Evolutionary conservation across 2,329 filamentous ascomycete genomes (phyloP).

Genomic region (Immersiporthe knoxdaviesiana): DNA sequence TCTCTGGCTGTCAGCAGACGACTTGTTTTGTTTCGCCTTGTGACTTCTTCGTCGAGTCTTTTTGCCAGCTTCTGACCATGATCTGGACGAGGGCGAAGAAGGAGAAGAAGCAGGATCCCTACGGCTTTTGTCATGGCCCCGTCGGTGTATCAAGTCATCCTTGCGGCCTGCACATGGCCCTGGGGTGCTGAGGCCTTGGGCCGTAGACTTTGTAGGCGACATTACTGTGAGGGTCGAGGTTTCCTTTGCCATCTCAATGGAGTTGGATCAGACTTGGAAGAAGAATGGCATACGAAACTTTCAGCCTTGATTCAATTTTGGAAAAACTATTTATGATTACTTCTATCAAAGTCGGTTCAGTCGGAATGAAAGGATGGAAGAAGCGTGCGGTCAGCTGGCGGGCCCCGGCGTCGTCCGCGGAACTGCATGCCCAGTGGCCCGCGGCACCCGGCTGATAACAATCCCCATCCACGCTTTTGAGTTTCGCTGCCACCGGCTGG

Average conservation of each 20-base stretch:
- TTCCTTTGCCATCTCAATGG: not conserved
- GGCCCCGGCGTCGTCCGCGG: not conserved
- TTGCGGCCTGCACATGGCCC: not conserved
- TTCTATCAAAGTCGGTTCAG: too few relatives aligned
- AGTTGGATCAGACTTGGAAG: not conserved
- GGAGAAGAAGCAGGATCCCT: not conserved
- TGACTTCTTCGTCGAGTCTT: not conserved
- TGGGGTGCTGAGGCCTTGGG: not conserved
- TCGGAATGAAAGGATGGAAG: not conserved
- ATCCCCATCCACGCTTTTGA: not conserved
- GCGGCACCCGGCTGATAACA: not conserved
- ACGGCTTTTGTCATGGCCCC: not conserved
- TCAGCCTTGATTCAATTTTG: not conserved
- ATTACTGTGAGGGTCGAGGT: not conserved
- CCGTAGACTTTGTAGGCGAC: not conserved
- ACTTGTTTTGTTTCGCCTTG: not conserved
- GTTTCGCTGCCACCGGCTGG: not conserved
- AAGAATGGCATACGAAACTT: too few relatives aligned
- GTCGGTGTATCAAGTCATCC: not conserved
- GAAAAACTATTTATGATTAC: not conserved
- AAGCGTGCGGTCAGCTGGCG: not conserved
- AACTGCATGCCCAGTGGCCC: not conserved
- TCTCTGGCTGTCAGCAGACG: not conserved
- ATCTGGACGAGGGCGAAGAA: not conserved
- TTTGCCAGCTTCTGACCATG: not conserved